Conservation (phyloP, 2,329 filamentous ascomycete species). For the Cytospora chrysosperma region DNA sequence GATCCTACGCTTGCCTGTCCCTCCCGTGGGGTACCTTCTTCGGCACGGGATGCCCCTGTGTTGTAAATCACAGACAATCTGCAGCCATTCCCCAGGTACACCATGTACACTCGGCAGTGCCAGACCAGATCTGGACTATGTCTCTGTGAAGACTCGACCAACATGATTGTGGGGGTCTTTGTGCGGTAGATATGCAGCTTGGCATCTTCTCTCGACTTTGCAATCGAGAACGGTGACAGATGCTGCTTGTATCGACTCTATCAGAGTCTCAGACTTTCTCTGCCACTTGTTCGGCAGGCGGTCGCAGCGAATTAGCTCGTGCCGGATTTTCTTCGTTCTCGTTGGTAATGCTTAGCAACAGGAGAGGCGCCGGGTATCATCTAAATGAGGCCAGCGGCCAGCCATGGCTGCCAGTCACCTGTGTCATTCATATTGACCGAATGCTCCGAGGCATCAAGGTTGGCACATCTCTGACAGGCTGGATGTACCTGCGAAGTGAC, state of each 20-base stretch:
- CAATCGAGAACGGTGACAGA: slow-evolving; percentile 1
- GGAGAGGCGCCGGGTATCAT: neutral
- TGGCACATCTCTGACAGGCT: slow-evolving; percentile 20
- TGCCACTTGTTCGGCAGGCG: slow-evolving; percentile 11
- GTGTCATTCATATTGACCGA: slow-evolving; percentile 7
- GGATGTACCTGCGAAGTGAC: slow-evolving; percentile 6
- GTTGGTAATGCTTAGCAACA: neutral
- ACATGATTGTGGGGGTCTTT: neutral
- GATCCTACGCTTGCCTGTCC: neutral
- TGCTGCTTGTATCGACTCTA: slow-evolving; percentile 5
- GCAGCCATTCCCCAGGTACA: neutral
- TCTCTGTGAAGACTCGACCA: neutral
- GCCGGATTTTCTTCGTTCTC: neutral
- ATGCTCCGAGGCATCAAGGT: slow-evolving; percentile 11
- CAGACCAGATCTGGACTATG: too few species aligned
- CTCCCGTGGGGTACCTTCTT: slow-evolving; percentile 4
- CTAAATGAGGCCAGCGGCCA: neutral
- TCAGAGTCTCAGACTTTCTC: neutral
- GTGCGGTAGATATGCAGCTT: neutral
- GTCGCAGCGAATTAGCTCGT: neutral
- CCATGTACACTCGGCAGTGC: neutral
- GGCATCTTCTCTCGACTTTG: neutral
- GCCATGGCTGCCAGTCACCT: slow-evolving; percentile 4
- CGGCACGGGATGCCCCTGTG: neutral
- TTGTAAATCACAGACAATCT: slow-evolving; percentile 6